Conservation (phyloP, 2,329 filamentous ascomycete species). For the Talaromyces sp. region DNA sequence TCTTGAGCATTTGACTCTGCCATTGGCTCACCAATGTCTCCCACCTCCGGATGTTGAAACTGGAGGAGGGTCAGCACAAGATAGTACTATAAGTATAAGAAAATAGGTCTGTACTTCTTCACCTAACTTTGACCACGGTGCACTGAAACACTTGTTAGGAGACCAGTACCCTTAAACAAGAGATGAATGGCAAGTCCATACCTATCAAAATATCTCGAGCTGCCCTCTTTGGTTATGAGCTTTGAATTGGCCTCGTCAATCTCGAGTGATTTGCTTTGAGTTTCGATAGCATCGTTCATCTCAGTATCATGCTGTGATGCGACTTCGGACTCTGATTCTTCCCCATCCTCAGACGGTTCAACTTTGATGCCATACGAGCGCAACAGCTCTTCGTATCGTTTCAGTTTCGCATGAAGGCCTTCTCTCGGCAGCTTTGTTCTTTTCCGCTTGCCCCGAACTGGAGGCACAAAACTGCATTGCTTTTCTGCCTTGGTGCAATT, state of each 20-base stretch:
- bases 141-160: background rate
- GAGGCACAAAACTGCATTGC: conserved; percentile 32
- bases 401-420: background rate
- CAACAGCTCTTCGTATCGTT: background rate
- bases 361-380: background rate
- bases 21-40: background rate
- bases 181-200: background rate
- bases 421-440: background rate
- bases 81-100: background rate
- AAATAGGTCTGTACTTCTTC: background rate
- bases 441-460: conserved; percentile 7
- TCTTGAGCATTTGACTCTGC: background rate
- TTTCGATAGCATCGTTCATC: background rate
- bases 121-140: background rate
- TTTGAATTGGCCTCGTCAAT: background rate
- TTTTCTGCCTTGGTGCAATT: conserved; percentile 40
- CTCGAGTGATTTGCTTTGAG: background rate
- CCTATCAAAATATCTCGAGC: conserved; percentile 5
- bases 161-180: background rate
- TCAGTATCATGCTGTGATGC: background rate
- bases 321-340: background rate
- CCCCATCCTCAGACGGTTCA: background rate
- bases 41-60: background rate
- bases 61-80: background rate
- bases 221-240: background rate